Base-by-base conservation (phyloP, 129 eudicot genomes). In the Tanacetum coccineum region DNA sequence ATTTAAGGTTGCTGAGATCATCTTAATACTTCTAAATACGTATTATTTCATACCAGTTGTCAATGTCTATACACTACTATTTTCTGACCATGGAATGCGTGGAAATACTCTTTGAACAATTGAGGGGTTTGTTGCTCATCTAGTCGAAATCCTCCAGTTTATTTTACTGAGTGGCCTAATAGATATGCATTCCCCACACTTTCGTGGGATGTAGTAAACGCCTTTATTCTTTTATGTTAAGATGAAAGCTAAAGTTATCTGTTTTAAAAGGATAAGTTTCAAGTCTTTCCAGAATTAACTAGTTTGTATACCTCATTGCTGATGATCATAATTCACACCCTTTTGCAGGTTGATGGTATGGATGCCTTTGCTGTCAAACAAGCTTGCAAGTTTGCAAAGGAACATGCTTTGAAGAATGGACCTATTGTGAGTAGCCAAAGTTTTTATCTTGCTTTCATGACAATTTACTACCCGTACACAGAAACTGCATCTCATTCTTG, bases 311-410 rank as follows among this genome's bases (percentile, higher is more conserved):
- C 28, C 15, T 57, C 3, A 9, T 13, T 66, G 47, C 48, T 59
- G 45, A 59, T 67, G 39, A 39, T 49, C 22, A 9, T 60, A 39
- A 15, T 67, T 26, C 18, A 22, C 50, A 36, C 52, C 20, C 15
- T 21, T 75, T 3, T 51, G 56, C 84, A 94, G 97, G 99, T 94
- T 46, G 99, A 94, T 87, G 99, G 99, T 64, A 94, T 94, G 99
- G 99, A 94, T 87, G 99, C 79, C 55, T 72, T 94, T 67, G 99
- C 97, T 28, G 99, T 94, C 64, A 94, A 94, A 78, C 95, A 94
- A 80, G 99, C 99, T 72, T 89, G 95, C 83, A 87, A 76, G 70
- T 94, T 89, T 83, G 99, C 99, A 9, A 94, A 94, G 93, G 95
- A 89, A 70, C 86, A 94, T 67, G 97, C 84, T 40, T 72, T 94